Conservation (phyloP, 306 rosid species). For the Casuarina equisetifolia region DNA sequence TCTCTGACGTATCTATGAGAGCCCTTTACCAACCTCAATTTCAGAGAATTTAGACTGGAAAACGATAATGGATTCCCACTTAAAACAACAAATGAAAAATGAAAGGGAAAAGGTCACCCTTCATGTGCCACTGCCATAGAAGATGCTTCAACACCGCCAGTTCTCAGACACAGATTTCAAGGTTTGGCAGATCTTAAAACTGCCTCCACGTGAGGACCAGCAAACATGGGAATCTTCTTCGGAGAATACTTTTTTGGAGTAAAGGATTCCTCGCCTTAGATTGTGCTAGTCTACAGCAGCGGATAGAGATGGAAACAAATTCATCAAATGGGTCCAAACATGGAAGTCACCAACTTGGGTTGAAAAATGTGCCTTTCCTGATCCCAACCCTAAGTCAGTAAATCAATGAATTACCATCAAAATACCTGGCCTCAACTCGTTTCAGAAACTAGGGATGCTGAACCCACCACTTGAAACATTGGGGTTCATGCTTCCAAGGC, state of each 20-base stretch:
- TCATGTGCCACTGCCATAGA: not conserved
- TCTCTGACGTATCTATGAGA: not conserved
- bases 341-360: too few relatives aligned
- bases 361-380: too few relatives aligned
- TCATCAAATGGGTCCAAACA: too few relatives aligned
- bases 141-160: not conserved
- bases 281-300: too few relatives aligned
- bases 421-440: too few relatives aligned
- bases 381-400: too few relatives aligned
- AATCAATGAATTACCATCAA: too few relatives aligned
- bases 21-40: slow-evolving; percentile 23
- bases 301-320: too few relatives aligned
- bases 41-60: not conserved
- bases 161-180: slow-evolving; percentile 4
- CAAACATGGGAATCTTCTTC: not conserved
- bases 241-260: not conserved
- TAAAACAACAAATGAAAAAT: not conserved
- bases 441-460: not conserved
- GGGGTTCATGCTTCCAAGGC: too few relatives aligned
- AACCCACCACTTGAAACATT: too few relatives aligned
- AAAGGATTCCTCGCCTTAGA: too few relatives aligned
- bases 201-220: slow-evolving; percentile 3
- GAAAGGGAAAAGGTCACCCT: not conserved
- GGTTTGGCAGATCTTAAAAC: slow-evolving; percentile 12
- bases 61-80: not conserved